phyloP scores from a whole-genome alignment of 768 basidiomycete species.

The Suillus lakei region DNA sequence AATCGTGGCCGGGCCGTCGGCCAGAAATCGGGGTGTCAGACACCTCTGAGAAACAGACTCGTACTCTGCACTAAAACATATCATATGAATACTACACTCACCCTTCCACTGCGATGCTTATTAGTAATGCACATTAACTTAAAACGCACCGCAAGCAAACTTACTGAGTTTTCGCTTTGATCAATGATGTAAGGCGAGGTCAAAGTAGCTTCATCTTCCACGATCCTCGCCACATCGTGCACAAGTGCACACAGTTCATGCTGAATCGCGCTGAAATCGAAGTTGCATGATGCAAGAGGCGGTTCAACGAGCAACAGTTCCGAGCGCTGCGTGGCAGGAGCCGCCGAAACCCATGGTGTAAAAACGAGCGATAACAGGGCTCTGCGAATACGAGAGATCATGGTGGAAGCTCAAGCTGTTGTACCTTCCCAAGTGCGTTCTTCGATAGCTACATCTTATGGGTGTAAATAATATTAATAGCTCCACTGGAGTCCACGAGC shows the following conservation, averaged over 20 bases:
- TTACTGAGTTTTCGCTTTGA: not conserved
- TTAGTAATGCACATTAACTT: not conserved
- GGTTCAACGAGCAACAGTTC: not conserved
- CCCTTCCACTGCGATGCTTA: not conserved
- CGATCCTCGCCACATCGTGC: not conserved
- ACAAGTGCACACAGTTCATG: not conserved
- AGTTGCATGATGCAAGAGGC: not conserved
- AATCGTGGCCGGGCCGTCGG: not conserved
- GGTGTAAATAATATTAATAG: not conserved
- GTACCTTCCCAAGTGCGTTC: not conserved
- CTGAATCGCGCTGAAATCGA: not conserved
- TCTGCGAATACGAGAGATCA: not conserved
- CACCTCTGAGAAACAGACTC: not conserved
- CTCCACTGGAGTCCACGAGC: not conserved
- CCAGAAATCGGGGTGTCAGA: not conserved
- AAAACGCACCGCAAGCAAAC: not conserved
- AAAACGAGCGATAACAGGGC: not conserved
- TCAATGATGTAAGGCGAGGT: not conserved
- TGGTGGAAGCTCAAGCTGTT: not conserved
- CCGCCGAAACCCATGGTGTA: not conserved
- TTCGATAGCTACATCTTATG: not conserved
- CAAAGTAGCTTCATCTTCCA: not conserved
- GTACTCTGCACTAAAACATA: not conserved
- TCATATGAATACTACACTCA: not conserved
- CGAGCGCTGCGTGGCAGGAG: not conserved